Evolutionary conservation across 192 early-diverging fungal genomes (phyloP), one percentile per base, ranked within the genome.

Genomic region (Radiomyces spectabilis): DNA sequence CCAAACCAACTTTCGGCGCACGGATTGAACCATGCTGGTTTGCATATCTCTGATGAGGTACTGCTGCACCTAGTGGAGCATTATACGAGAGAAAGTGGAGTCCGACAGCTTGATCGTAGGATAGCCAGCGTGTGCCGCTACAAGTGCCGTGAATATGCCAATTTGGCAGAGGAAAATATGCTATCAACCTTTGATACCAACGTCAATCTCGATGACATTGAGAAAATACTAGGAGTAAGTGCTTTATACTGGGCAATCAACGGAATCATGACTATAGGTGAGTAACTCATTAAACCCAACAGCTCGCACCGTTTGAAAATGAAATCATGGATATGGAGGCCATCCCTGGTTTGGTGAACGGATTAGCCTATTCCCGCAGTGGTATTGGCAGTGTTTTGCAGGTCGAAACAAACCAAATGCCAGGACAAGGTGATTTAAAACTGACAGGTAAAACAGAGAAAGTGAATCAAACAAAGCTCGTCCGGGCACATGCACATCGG

Each of bases 1-100:
- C 86, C 89, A 41, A 90, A 86, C 59, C 85, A 87, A 53, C 71
- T 79, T 26, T 49, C 52, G 13, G 59, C 51, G 24, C 86, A 89
- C 62, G 87, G 86, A 0, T 62, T 89, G 0, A 31, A 44, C 2
- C 49, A 59, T 3, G 55, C 58, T 2, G 53, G 75, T 32, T 55
- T 89, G 1, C 52, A 65, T 18, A 65, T 88, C 13, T 58, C 64
- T 0, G 70, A 84, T 44, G 70, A 73, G n/a, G 72, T 76, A 0
- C 32, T 91, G 0, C 41, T 78, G 33, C 77, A 73, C 33, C 68
- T 88, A 21, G 79, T 80, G 4, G 81, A 72, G 0, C 74, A 74
- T 1, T 91, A 87, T 64, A 87, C 85, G 12, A 75, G 88, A 30
- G 88, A 91, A 65, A 79, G 78, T 27, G 88, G 88, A 6, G 88